A percentile compares a stretch with the other conserved stretches of the same genome.
phyloP scores from a whole-genome alignment of 1,139 yeast genomes.

The Scheffersomyces illinoinensis region DNA sequence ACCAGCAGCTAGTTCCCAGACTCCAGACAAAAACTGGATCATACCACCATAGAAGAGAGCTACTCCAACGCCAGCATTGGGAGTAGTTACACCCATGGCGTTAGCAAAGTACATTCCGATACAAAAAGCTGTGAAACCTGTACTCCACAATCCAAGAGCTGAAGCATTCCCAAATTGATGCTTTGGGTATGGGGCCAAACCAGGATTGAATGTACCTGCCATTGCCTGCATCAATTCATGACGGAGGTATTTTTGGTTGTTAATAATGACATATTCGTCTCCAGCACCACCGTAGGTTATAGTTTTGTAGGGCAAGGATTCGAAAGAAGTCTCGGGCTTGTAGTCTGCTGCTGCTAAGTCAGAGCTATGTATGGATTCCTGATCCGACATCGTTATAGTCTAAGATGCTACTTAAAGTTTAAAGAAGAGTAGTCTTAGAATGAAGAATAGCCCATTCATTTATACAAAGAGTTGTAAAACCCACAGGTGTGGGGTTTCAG shows the following conservation, averaged over 20 bases:
- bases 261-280: constrained; percentile 27
- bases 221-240: constrained; percentile 39
- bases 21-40: constrained; percentile 50
- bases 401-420: not conserved
- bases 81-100: constrained; percentile 48
- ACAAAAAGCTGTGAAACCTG: not conserved
- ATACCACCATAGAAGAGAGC: constrained; percentile 49
- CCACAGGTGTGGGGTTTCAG: not conserved
- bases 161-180: not conserved
- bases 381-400: not conserved
- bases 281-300: constrained; percentile 17
- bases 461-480: not conserved
- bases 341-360: not conserved
- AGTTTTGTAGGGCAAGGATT: not conserved
- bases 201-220: constrained; percentile 38
- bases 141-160: not conserved
- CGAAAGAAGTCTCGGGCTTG: not conserved
- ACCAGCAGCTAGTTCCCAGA: constrained; percentile 48
- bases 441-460: not conserved
- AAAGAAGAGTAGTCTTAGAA: not conserved
- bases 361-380: not conserved
- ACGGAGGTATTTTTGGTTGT: constrained; percentile 30
- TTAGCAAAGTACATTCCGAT: not conserved
- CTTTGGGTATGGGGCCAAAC: not conserved
- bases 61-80: constrained; percentile 56